Base-by-base conservation (phyloP, 1,139 yeast species). In the Wickerhamomyces sp. region DNA sequence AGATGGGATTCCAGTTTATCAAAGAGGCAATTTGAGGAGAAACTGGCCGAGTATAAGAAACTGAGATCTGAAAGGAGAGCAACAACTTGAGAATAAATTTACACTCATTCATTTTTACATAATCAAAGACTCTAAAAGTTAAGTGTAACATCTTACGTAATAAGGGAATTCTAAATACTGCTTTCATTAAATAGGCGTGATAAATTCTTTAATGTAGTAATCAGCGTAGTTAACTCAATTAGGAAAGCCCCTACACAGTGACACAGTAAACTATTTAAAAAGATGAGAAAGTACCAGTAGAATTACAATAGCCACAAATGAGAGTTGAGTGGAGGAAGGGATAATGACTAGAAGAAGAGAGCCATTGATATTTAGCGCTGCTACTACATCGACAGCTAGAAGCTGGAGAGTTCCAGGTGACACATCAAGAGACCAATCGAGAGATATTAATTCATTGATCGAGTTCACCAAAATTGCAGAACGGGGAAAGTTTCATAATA, bases 341-440 rank as follows among this genome's bases (percentile, higher is more conserved):
- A n/a, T n/a, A n/a, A n/a, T n/a, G 10, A 10, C 10, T 19, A 19
- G 13, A 18, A 17, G 8, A 16, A n/a, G 23, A 9, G 26, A 22
- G 6, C 31, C 31, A 20, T 12, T 31, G 21, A 26, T 31, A 12
- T 18, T 31, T 11, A 20, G 26, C 15, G 34, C 19, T 23, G 34
- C 30, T 5, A 31, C 30, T 6, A 7, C 9, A 3, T 10, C 22
- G 5, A 31, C 34, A 6, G 23, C 34, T 1, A 18, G 12, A 14
- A 23, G 18, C 13, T 67, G 72, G 72, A 61, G 61, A 31, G 63
- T 64, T 32, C 71, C 70, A 1, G 46, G 55, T 5, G 70, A 66
- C 40, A 51, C 49, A 31, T 26, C 34, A 5, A 31, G 34, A 26
- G 34, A 31, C 4, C 12, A 22, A 11, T 57, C 68, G 1, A 39